phyloP scores from a whole-genome alignment of 106 monocot species.

The Phalaenopsis equestris region DNA sequence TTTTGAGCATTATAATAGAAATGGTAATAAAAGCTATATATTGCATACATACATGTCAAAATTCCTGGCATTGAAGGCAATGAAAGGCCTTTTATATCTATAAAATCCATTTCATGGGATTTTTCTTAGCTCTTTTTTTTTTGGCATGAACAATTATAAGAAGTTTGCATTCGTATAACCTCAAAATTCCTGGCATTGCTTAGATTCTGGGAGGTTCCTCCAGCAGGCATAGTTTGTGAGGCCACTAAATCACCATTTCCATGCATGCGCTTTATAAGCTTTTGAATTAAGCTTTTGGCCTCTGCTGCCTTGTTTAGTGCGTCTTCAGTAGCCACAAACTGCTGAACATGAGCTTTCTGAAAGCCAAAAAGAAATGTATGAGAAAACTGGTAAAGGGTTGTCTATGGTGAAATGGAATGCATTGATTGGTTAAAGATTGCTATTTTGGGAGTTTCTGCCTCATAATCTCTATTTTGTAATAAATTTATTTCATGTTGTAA shows the following conservation, averaged over 20 bases:
- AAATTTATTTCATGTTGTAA: too few species aligned
- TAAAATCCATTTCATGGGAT: background rate
- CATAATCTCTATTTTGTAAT: background rate
- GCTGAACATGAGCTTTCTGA: slow-evolving; percentile 97
- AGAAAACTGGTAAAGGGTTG: background rate
- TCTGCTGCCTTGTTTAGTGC: slow-evolving; percentile 92
- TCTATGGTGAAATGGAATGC: background rate
- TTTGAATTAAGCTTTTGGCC: slow-evolving; percentile 67
- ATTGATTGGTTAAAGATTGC: background rate
- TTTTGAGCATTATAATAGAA: background rate
- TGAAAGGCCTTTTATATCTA: background rate
- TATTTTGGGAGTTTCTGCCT: background rate
- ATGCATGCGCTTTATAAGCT: slow-evolving; percentile 73
- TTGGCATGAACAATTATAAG: background rate
- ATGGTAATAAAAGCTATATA: background rate
- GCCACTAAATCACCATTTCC: slow-evolving; percentile 48
- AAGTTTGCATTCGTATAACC: slow-evolving; percentile 29
- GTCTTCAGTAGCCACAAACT: slow-evolving; percentile 98
- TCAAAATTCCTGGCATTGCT: slow-evolving; percentile 67
- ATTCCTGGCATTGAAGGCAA: background rate
- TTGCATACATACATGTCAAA: background rate
- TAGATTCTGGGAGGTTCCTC: slow-evolving; percentile 50
- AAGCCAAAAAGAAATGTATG: slow-evolving; percentile 12
- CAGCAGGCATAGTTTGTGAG: slow-evolving; percentile 37
- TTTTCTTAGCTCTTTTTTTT: background rate